phyloP scores from a whole-genome alignment of 345 rosid genomes.

The Euclidium syriacum region DNA sequence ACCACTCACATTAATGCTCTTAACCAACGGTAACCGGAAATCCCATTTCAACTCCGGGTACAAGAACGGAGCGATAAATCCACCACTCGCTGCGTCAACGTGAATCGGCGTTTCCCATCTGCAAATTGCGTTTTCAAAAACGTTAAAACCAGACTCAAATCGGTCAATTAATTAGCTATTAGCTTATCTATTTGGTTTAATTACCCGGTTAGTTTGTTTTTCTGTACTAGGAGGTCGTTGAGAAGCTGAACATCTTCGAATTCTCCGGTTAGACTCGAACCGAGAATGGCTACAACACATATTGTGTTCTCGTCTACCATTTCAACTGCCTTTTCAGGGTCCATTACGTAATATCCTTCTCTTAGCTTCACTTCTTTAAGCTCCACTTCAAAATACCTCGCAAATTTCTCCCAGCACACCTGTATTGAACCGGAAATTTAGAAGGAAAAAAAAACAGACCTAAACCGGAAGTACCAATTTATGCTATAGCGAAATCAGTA shows the following conservation, averaged over 20 bases:
- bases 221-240: conserved; percentile 42
- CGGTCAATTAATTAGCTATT: not conserved
- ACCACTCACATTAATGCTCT: conserved; percentile 58
- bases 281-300: conserved; percentile 59
- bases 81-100: conserved; percentile 66
- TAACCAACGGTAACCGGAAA: conserved; percentile 51
- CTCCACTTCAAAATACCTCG: conserved; percentile 65
- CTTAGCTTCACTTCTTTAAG: conserved; percentile 54
- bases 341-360: conserved; percentile 57
- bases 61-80: conserved; percentile 55
- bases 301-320: conserved; percentile 65
- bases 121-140: not conserved
- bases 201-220: conserved; percentile 44
- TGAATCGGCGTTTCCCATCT: conserved; percentile 60
- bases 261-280: conserved; percentile 57
- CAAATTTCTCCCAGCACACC: conserved; percentile 74
- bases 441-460: not conserved
- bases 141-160: not conserved
- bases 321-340: conserved; percentile 49
- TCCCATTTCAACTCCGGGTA: conserved; percentile 66
- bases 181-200: not conserved
- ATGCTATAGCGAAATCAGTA: too few species aligned
- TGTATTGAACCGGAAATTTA: conserved; percentile 18
- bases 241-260: conserved; percentile 63
- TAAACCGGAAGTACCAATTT: not conserved